These are phyloP conservation scores for Cubamyces lactineus DNA, from an alignment of 768 basidiomycete species.

Conservation along the genomic window DNA sequence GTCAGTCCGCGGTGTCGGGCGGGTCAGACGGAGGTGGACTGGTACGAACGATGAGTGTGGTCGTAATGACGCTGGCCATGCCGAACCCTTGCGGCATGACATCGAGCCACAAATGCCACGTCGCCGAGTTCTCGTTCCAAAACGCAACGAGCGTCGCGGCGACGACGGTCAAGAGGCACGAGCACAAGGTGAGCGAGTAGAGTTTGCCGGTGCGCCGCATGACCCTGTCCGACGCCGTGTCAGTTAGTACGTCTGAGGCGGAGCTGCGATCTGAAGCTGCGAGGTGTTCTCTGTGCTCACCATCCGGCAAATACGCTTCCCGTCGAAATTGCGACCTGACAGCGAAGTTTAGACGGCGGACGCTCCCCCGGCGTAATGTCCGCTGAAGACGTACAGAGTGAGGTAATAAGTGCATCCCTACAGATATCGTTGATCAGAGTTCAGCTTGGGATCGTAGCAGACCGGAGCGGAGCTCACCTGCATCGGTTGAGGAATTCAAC, in stretches of 20 bases:
- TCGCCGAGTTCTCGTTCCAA: conserved; percentile 68
- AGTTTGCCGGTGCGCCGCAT: conserved; percentile 89
- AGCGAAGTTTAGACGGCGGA: conserved; percentile 3
- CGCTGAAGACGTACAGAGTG: conserved; percentile 67
- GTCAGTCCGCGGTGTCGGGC: background rate
- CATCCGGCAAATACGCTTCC: conserved; percentile 91
- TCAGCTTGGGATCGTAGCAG: background rate
- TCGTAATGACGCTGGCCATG: conserved; percentile 84
- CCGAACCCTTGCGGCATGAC: conserved; percentile 83
- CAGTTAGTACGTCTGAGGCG: conserved; percentile 4
- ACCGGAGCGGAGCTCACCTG: conserved; percentile 54
- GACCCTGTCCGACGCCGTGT: conserved; percentile 52
- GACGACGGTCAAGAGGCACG: conserved; percentile 61
- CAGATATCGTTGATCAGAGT: background rate
- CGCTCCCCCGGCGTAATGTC: background rate
- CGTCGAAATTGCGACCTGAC: conserved; percentile 73
- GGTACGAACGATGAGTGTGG: conserved; percentile 73
- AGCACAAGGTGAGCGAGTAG: conserved; percentile 70
- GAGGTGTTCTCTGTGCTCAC: conserved; percentile 38
- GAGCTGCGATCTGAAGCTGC: conserved; percentile 12
- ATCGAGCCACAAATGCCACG: conserved; percentile 74
- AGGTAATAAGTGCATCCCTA: conserved; percentile 85
- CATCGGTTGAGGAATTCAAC: conserved; percentile 63
- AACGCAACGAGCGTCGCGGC: conserved; percentile 61
- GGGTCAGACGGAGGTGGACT: background rate